phyloP scores from a whole-genome alignment of 2,329 filamentous ascomycete species.

The Beauveria rudraprayagi region DNA sequence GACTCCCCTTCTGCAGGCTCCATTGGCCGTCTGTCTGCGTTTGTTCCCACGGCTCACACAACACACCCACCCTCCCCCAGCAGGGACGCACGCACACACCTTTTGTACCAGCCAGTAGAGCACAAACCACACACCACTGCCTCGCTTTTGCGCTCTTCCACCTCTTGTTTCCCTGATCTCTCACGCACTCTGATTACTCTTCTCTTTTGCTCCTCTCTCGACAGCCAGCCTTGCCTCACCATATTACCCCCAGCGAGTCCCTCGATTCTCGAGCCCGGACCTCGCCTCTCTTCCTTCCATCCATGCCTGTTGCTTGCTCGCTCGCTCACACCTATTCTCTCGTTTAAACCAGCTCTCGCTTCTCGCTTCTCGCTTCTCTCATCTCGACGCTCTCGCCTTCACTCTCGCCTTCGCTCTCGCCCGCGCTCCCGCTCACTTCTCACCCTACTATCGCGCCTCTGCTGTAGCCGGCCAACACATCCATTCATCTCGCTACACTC shows the following conservation, averaged over 20 bases:
- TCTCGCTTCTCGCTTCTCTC: neutral
- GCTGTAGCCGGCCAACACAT: neutral
- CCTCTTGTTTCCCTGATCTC: constrained; percentile 10
- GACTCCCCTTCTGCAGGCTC: constrained; percentile 3
- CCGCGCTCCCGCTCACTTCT: neutral
- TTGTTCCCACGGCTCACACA: constrained; percentile 1
- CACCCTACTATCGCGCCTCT: neutral
- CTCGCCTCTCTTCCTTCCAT: constrained; percentile 11
- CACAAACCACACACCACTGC: neutral
- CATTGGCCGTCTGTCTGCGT: neutral
- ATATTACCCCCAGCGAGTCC: constrained; percentile 1
- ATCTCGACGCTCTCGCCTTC: neutral
- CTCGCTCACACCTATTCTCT: constrained; percentile 13
- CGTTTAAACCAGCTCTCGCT: neutral
- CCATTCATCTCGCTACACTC: neutral
- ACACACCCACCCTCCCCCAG: neutral
- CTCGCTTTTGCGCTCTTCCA: constrained; percentile 9
- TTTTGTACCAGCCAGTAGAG: neutral
- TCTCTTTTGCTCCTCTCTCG: constrained; percentile 10
- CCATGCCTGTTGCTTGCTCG: constrained; percentile 1
- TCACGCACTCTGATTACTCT: constrained; percentile 10
- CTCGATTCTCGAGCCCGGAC: constrained; percentile 1
- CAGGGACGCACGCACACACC: neutral
- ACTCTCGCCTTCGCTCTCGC: neutral
- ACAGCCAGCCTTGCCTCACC: neutral